Evolutionary conservation across 139 green algal genomes (phyloP), one percentile per base, ranked within the genome.

Genomic region (Tetratostichococcus sp.): DNA sequence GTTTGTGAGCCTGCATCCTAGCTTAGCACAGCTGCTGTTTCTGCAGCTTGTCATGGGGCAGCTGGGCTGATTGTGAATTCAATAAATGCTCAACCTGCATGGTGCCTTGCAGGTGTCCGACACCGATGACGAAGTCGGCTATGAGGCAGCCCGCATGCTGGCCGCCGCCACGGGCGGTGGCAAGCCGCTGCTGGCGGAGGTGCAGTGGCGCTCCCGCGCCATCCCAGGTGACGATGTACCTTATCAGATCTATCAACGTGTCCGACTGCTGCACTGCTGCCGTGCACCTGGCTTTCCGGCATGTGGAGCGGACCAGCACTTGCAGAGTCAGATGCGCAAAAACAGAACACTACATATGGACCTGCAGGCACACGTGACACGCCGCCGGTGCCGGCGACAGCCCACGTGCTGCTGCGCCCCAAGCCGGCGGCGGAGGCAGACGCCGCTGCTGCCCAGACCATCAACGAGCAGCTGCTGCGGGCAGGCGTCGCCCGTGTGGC

Each of bases 121-220:
- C 8, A 14, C 87, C n/a, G 81, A 90, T 6, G 86, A 86, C n/a
- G 88, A 93, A 21, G 84, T 84, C 19, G 87, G 88, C 65, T 43
- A 81, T 28, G 88, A 90, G 67, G 88, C 88, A 0, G 88, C 86
- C 19, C 42, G 87, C 67, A 30, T 35, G 32, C 72, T 87, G 62
- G 67, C 71, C 22, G 75, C 77, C 66, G 66, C 85, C 58, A 65
- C 84, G 65, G 80, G 77, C 35, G 69, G 70, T 43, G 80, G 77
- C 43, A 35, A 43, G 30, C 72, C 71, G 42, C 77, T 90, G 34
- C 31, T 43, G 1, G 80, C 72, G 1, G 57, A 72, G 8, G 80
- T 89, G 42, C 76, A 83, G 70, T 35, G 71, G 30, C 75, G 80
- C 32, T 50, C 87, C 88, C 74, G 79, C 78, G 35, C 69, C 82